phyloP scores from a whole-genome alignment of 2,329 filamentous ascomycete species.

The Neoascochyta sp. region DNA sequence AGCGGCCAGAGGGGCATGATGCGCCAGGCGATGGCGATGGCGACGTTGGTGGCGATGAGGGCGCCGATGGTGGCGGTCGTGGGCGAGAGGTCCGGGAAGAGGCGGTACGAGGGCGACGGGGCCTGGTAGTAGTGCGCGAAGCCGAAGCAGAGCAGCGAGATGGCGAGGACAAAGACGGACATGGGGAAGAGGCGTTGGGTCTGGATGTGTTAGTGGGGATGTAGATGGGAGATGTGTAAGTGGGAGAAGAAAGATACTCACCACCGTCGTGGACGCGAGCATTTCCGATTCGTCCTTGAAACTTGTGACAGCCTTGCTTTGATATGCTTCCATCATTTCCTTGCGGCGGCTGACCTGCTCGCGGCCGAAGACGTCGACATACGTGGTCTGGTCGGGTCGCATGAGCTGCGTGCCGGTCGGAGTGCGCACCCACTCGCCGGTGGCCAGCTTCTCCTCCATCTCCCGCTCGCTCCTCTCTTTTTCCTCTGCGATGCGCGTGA shows the following conservation, averaged over 20 bases:
- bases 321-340: slow-evolving; percentile 26
- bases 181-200: slow-evolving; percentile 36
- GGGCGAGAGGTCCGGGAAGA: slow-evolving; percentile 33
- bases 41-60: slow-evolving; percentile 58
- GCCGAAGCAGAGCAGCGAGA: slow-evolving; percentile 21
- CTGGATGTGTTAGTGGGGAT: slow-evolving; percentile 10
- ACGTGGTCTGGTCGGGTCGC: slow-evolving; percentile 34
- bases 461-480: slow-evolving; percentile 29
- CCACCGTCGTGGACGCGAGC: slow-evolving; percentile 30
- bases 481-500: slow-evolving; percentile 29
- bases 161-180: slow-evolving; percentile 31
- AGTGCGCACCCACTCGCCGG: slow-evolving; percentile 32
- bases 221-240: not conserved
- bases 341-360: slow-evolving; percentile 31
- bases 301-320: slow-evolving; percentile 18
- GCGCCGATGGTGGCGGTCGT: slow-evolving; percentile 51
- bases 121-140: slow-evolving; percentile 35
- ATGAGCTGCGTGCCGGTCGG: slow-evolving; percentile 34
- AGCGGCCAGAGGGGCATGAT: slow-evolving; percentile 61
- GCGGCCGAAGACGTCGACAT: slow-evolving; percentile 32
- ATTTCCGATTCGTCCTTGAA: slow-evolving; percentile 28
- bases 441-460: slow-evolving; percentile 31
- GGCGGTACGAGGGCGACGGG: slow-evolving; percentile 26
- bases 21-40: slow-evolving; percentile 59
- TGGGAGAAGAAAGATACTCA: slow-evolving; percentile 11